Conservation (phyloP, 129 eudicot genomes). For the Chrysanthemum makinoi region DNA sequence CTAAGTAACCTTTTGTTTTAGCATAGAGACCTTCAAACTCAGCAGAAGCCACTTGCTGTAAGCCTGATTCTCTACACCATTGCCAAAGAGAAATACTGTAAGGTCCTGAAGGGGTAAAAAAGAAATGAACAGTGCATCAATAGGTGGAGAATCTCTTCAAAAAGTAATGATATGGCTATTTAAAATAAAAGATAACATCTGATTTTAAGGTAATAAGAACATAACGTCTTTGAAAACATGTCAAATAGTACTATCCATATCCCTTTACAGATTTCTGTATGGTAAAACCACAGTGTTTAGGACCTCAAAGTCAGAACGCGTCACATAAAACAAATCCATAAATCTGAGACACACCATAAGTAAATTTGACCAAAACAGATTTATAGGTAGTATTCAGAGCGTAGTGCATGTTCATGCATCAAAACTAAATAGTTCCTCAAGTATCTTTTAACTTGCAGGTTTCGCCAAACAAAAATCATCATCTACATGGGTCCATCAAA, state of each 20-base stretch:
- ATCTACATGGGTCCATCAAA: too few relatives aligned
- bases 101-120: slow-evolving; percentile 52
- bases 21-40: slow-evolving; percentile 73
- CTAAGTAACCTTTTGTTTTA: slow-evolving; percentile 49
- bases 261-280: slow-evolving; percentile 1
- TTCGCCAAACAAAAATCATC: too few relatives aligned
- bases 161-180: background rate
- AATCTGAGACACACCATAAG: too few relatives aligned
- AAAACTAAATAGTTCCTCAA: too few relatives aligned
- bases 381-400: too few relatives aligned
- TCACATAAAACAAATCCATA: too few relatives aligned
- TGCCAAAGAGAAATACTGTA: slow-evolving; percentile 66
- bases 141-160: slow-evolving; percentile 2
- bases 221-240: slow-evolving; percentile 9
- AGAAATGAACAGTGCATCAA: slow-evolving; percentile 11
- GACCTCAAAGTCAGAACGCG: too few relatives aligned
- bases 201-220: slow-evolving; percentile 1
- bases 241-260: slow-evolving; percentile 10
- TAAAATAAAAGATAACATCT: slow-evolving; percentile 4
- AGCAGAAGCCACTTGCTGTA: slow-evolving; percentile 50
- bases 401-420: too few relatives aligned
- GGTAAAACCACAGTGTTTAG: too few relatives aligned
- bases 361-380: too few relatives aligned
- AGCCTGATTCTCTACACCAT: slow-evolving; percentile 41
- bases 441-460: too few relatives aligned